These are phyloP conservation scores for Termitomyces eurrhizus DNA, from an alignment of 768 basidiomycete species.

Conservation along the genomic window DNA sequence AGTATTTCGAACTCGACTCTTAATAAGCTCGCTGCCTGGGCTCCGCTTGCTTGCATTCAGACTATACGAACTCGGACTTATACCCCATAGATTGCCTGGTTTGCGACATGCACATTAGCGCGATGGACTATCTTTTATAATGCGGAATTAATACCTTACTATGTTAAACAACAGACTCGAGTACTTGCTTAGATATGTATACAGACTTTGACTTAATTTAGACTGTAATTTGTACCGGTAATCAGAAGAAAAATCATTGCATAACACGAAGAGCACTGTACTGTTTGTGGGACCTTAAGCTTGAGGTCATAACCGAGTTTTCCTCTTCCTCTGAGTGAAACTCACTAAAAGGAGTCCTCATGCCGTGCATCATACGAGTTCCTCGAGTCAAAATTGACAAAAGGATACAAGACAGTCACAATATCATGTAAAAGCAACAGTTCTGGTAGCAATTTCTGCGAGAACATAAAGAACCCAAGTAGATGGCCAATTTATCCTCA, in stretches of 20 bases:
- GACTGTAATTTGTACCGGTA: not conserved
- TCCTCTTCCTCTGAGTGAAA: too few relatives aligned
- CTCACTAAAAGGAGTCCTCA: too few relatives aligned
- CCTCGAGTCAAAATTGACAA: too few relatives aligned
- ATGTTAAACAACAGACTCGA: not conserved
- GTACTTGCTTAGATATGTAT: not conserved
- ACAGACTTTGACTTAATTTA: not conserved
- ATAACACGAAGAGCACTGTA: not conserved
- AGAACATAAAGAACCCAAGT: too few relatives aligned
- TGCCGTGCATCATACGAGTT: too few relatives aligned
- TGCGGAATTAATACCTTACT: not conserved
- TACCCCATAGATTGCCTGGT: not conserved
- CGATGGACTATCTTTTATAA: not conserved
- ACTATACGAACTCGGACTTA: not conserved
- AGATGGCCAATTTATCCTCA: too few relatives aligned
- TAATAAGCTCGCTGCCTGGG: not conserved
- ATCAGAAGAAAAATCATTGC: not conserved
- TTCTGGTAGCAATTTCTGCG: too few relatives aligned
- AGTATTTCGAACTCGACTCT: not conserved
- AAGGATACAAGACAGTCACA: too few relatives aligned
- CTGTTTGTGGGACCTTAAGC: too few relatives aligned
- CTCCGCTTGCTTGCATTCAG: not conserved
- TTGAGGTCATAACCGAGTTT: too few relatives aligned
- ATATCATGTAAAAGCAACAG: too few relatives aligned
- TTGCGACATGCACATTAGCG: not conserved